These are phyloP conservation scores for Effrenium voratum DNA, from an alignment of 73 alveolate genomes.

Conservation along the genomic window DNA sequence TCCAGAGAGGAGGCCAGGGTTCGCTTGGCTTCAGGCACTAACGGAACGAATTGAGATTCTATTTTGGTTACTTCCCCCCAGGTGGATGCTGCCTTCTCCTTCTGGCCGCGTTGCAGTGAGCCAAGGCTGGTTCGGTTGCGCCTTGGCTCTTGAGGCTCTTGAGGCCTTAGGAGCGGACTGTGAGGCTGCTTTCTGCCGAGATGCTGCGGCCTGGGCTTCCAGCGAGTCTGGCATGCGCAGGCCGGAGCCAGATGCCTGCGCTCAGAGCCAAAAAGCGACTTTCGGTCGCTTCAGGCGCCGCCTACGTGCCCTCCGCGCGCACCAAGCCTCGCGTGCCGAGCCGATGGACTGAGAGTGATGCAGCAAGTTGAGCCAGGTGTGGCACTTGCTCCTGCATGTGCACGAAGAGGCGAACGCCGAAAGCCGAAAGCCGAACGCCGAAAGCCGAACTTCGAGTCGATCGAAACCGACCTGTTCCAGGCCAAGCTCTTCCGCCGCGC, in stretches of 20 bases:
- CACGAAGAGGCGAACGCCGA: neutral
- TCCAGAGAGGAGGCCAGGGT: neutral
- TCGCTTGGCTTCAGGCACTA: neutral
- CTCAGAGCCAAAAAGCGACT: too few species aligned
- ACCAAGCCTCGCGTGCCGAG: neutral
- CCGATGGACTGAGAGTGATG: neutral
- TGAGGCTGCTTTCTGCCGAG: neutral
- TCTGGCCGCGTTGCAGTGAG: neutral
- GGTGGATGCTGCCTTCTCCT: slow-evolving; percentile 4
- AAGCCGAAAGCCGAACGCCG: neutral
- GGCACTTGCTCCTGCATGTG: slow-evolving; percentile 15
- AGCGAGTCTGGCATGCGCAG: neutral
- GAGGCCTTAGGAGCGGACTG: neutral
- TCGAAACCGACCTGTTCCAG: neutral
- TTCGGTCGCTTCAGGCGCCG: neutral
- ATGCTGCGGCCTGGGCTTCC: neutral
- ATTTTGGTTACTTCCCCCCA: neutral
- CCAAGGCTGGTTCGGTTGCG: neutral
- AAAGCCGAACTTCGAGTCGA: neutral
- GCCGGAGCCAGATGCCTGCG: too few species aligned
- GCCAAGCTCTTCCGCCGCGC: neutral
- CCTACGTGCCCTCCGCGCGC: neutral
- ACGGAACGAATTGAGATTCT: neutral
- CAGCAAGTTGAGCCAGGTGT: neutral
- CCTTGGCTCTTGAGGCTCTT: neutral